These are phyloP conservation scores for Mycena sanguinolenta DNA, from an alignment of 768 basidiomycete genomes.

Conservation along the genomic window DNA sequence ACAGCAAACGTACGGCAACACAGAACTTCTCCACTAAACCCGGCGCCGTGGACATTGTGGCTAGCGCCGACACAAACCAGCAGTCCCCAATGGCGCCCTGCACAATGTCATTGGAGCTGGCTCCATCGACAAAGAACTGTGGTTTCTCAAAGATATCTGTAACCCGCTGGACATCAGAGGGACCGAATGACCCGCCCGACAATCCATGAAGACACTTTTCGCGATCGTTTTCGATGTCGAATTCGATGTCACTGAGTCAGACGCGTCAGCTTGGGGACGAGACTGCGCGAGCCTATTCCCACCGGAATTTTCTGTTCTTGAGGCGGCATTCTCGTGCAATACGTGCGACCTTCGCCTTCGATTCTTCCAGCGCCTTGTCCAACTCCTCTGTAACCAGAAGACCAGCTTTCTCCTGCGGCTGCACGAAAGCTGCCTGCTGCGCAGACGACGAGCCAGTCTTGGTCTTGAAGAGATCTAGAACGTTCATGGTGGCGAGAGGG, in stretches of 20 bases:
- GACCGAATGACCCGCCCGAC: constrained; percentile 31
- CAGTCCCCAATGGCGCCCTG: constrained; percentile 68
- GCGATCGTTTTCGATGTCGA: constrained; percentile 62
- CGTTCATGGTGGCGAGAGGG: constrained; percentile 12
- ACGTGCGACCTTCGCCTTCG: constrained; percentile 57
- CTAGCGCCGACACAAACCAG: constrained; percentile 67
- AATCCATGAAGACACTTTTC: constrained; percentile 57
- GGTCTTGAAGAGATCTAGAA: constrained; percentile 32
- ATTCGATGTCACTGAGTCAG: constrained; percentile 65
- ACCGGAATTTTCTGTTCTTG: constrained; percentile 68
- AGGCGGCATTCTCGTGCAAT: constrained; percentile 61
- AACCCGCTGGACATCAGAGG: constrained; percentile 61
- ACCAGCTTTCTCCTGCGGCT: constrained; percentile 45
- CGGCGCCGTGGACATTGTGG: constrained; percentile 59
- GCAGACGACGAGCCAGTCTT: not conserved
- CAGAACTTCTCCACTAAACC: constrained; percentile 66
- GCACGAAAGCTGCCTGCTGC: constrained; percentile 32
- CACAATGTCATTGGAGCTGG: constrained; percentile 58
- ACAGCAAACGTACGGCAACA: constrained; percentile 53
- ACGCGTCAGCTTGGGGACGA: not conserved
- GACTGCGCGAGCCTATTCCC: constrained; percentile 19
- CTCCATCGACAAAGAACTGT: constrained; percentile 61
- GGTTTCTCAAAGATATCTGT: constrained; percentile 66
- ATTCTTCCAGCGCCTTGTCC: constrained; percentile 60
- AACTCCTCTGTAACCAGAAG: constrained; percentile 59